A percentile compares a stretch with the other conserved stretches of the same genome.
Conservation (phyloP, 495 filamentous ascomycete genomes). For the Sordaria brevicollis region DNA sequence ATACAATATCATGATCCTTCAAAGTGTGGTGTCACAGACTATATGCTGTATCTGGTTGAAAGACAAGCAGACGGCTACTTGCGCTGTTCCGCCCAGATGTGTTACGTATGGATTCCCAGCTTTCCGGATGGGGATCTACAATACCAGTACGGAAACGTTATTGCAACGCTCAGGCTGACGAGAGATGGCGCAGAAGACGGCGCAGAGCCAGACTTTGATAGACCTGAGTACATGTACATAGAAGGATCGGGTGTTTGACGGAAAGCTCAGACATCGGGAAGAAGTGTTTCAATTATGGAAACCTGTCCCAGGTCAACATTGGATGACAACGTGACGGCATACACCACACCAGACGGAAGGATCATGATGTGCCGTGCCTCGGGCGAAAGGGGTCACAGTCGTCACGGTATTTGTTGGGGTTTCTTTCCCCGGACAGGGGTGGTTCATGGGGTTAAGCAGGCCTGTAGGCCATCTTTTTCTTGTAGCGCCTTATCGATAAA, state of each 20-base stretch:
- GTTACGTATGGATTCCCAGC: not conserved
- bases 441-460: not conserved
- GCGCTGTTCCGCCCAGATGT: not conserved
- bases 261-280: not conserved
- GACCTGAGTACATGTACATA: not conserved
- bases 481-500: constrained; percentile 13
- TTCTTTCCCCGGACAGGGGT: not conserved
- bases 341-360: not conserved
- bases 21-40: not conserved
- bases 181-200: not conserved
- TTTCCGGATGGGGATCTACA: not conserved
- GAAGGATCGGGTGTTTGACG: not conserved
- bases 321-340: not conserved
- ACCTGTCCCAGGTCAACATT: not conserved
- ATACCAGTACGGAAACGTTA: not conserved
- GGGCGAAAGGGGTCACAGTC: constrained; percentile 8
- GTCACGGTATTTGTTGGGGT: not conserved
- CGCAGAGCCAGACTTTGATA: no score
- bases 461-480: not conserved
- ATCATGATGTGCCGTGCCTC: constrained; percentile 1
- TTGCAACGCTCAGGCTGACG: not conserved
- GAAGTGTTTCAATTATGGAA: not conserved
- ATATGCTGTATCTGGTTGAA: not conserved
- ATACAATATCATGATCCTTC: not conserved
- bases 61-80: not conserved